phyloP scores from a whole-genome alignment of 1,284 basidiomycete genomes.

The Cryptococcus sp. region DNA sequence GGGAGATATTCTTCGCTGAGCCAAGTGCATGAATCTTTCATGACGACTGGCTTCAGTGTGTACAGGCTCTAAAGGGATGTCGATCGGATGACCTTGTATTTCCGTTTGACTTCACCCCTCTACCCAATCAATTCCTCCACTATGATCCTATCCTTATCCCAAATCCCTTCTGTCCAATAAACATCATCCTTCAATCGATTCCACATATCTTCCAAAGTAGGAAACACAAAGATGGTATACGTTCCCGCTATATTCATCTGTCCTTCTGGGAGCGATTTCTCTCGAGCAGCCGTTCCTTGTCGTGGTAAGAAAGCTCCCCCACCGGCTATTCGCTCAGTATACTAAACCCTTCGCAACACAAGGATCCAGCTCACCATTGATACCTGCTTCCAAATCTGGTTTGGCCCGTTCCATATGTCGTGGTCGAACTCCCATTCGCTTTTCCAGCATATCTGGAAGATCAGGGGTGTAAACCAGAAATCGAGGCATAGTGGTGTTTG shows the following conservation, averaged over 20 bases:
- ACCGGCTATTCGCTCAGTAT: slow-evolving; percentile 8
- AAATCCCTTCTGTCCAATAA: slow-evolving; percentile 26
- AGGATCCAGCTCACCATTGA: slow-evolving; percentile 25
- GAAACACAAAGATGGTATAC: slow-evolving; percentile 19
- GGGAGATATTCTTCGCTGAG: too few relatives aligned
- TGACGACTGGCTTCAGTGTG: too few relatives aligned
- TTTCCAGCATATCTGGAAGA: slow-evolving; percentile 34
- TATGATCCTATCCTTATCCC: slow-evolving; percentile 27
- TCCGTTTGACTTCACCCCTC: background rate
- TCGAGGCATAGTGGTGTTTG: slow-evolving; percentile 22
- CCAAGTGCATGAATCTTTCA: too few relatives aligned
- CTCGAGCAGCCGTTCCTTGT: background rate
- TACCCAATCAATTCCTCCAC: slow-evolving; percentile 23
- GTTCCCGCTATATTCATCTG: slow-evolving; percentile 13
- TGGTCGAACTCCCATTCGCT: slow-evolving; percentile 30
- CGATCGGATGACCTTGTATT: too few relatives aligned
- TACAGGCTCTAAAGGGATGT: too few relatives aligned
- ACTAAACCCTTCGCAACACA: background rate
- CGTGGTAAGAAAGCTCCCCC: slow-evolving; percentile 11
- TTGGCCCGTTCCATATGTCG: slow-evolving; percentile 26
- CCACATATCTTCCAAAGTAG: slow-evolving; percentile 24
- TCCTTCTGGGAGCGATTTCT: slow-evolving; percentile 11
- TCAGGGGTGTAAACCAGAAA: slow-evolving; percentile 37
- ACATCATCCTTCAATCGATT: slow-evolving; percentile 28
- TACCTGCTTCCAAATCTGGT: slow-evolving; percentile 15